phyloP scores from a whole-genome alignment of 257 asterid species.

The Anisodus acutangulus region DNA sequence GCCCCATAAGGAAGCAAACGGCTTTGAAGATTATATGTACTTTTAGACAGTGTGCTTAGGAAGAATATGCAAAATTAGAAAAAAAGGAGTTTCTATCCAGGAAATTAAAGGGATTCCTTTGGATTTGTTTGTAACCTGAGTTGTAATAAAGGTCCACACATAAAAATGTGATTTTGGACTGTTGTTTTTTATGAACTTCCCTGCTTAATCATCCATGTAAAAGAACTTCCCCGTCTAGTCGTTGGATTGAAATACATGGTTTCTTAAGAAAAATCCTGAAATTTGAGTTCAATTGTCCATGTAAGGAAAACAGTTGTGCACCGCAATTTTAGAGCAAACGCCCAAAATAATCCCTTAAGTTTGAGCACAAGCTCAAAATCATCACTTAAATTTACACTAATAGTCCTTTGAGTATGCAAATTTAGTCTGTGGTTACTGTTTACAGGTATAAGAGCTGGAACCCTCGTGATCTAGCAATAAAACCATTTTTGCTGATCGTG shows the following conservation, averaged over 20 bases:
- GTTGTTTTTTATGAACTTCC: neutral
- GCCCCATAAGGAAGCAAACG: neutral
- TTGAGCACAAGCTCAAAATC: neutral
- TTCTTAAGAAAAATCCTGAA: too few relatives aligned
- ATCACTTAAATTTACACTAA: neutral
- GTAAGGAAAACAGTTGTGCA: neutral
- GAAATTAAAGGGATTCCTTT: slow-evolving; percentile 10
- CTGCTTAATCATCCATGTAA: neutral
- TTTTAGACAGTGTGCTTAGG: neutral
- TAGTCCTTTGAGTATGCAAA: neutral
- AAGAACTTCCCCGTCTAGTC: neutral
- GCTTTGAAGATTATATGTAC: neutral
- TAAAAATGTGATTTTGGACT: slow-evolving; percentile 15
- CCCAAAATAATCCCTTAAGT: neutral
- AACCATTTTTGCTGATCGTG: too few relatives aligned
- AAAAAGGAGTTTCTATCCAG: neutral
- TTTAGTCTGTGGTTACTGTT: neutral
- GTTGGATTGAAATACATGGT: neutral
- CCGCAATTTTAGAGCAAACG: neutral
- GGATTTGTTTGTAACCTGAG: slow-evolving; percentile 10
- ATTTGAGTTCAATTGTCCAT: neutral
- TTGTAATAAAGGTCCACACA: slow-evolving; percentile 21
- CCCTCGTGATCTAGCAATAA: too few relatives aligned
- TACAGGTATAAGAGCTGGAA: too few relatives aligned
- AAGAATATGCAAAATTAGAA: neutral